Percentiles rank a stretch among this genome's conserved stretches.
These are phyloP conservation scores for Podospora fimiseda DNA, from an alignment of 495 filamentous ascomycete species.

Conservation along the genomic window DNA sequence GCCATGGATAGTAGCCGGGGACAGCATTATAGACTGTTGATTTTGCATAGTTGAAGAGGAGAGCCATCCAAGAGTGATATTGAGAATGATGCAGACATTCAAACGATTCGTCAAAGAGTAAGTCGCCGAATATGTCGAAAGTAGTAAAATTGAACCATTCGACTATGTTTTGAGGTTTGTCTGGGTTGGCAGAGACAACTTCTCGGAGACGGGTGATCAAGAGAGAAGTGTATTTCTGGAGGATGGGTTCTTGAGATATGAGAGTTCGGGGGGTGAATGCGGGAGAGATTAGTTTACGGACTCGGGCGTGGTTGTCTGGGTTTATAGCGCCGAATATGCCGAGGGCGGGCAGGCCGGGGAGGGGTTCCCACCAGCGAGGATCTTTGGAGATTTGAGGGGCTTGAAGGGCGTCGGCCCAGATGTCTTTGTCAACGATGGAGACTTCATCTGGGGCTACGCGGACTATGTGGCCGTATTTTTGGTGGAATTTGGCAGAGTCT, in stretches of 20 bases:
- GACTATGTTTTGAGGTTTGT: constrained; percentile 29
- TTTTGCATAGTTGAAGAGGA: constrained; percentile 29
- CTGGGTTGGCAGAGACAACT: neutral
- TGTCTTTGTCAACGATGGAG: neutral
- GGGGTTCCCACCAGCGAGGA: constrained; percentile 7
- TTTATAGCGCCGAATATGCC: constrained; percentile 1
- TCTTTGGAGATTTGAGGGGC: constrained; percentile 2
- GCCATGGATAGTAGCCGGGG: constrained; percentile 25
- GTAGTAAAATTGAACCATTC: constrained; percentile 47
- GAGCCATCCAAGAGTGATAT: constrained; percentile 40
- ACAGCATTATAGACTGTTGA: constrained; percentile 22
- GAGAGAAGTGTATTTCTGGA: constrained; percentile 4
- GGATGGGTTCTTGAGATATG: neutral
- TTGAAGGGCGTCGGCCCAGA: neutral
- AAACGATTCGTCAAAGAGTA: constrained; percentile 49
- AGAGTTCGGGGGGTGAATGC: constrained; percentile 5
- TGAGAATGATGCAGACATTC: constrained; percentile 39
- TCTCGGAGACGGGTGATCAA: constrained; percentile 5
- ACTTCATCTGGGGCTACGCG: constrained; percentile 1
- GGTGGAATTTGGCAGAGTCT: neutral
- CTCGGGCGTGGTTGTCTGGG: constrained; percentile 1
- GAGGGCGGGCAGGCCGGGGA: neutral
- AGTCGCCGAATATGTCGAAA: constrained; percentile 56
- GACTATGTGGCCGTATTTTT: neutral
- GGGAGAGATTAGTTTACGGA: constrained; percentile 3